Percentiles rank a stretch among this genome's conserved stretches.
Conservation (phyloP, 768 basidiomycete genomes). For the Tremella fuciformis region DNA sequence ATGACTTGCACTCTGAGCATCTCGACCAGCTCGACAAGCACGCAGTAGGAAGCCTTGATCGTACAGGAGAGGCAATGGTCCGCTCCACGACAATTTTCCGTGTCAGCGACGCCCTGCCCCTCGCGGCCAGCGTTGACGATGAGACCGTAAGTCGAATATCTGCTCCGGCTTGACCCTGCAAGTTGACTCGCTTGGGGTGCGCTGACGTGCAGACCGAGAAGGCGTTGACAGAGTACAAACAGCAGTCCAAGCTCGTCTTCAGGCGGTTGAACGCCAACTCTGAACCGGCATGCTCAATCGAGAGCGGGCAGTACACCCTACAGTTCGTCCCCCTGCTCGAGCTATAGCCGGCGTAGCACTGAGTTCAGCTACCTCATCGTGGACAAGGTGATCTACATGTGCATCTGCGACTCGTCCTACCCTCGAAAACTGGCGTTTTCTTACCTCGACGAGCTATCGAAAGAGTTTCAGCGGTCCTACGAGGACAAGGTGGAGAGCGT, state of each 20-base stretch:
- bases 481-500: constrained; percentile 88
- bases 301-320: constrained; percentile 89
- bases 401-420: constrained; percentile 94
- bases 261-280: constrained; percentile 88
- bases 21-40: not conserved
- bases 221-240: constrained; percentile 92
- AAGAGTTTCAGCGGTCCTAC: constrained; percentile 90
- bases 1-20: too few species aligned
- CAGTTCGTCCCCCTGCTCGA: constrained; percentile 64
- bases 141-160: constrained; percentile 67
- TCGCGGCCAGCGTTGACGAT: constrained; percentile 95
- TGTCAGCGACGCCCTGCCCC: constrained; percentile 60
- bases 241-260: constrained; percentile 95
- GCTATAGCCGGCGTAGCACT: not conserved
- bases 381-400: constrained; percentile 90
- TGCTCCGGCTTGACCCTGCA: constrained; percentile 13
- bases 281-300: constrained; percentile 94
- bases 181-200: not conserved
- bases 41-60: not conserved
- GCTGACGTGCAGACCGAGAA: constrained; percentile 73
- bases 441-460: constrained; percentile 92
- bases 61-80: constrained; percentile 29
- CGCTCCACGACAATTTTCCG: constrained; percentile 51
- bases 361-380: constrained; percentile 74
- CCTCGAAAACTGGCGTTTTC: constrained; percentile 96